These are phyloP conservation scores for Fusarium sp. DNA, from an alignment of 2,329 filamentous ascomycete species.

Conservation along the genomic window DNA sequence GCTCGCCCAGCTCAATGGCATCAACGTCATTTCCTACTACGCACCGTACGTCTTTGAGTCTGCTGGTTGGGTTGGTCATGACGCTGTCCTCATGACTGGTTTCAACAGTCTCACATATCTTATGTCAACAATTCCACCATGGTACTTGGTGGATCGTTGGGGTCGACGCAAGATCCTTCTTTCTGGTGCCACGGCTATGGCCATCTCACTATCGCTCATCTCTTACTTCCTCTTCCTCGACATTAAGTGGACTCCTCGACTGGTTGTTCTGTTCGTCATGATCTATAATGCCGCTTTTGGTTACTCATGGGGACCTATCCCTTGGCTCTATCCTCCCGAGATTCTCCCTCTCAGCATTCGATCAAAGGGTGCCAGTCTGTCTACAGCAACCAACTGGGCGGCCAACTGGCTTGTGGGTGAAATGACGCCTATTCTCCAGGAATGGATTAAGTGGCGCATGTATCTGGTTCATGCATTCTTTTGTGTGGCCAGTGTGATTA, in stretches of 20 bases:
- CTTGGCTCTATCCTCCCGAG: conserved; percentile 98
- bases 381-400: conserved; percentile 96
- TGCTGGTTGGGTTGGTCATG: conserved; percentile 91
- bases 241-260: conserved; percentile 75
- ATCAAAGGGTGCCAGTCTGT: conserved; percentile 95
- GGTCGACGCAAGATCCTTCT: conserved; percentile 89
- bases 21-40: conserved; percentile 99
- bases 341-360: conserved; percentile 95
- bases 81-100: conserved; percentile 95
- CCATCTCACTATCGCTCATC: conserved; percentile 84
- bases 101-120: conserved; percentile 93
- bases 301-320: conserved; percentile 94
- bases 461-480: conserved; percentile 98
- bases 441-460: conserved; percentile 89
- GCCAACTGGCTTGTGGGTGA: conserved; percentile 98
- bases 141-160: conserved; percentile 95
- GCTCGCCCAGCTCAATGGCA: conserved; percentile 95
- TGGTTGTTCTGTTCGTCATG: conserved; percentile 96
- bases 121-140: conserved; percentile 90
- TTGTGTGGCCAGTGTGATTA: conserved; percentile 92
- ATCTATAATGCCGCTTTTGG: conserved; percentile 98
- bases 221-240: conserved; percentile 96
- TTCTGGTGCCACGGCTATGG: conserved; percentile 89
- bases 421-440: conserved; percentile 91
- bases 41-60: conserved; percentile 96